Percentiles rank a stretch among this genome's conserved stretches.
Evolutionary conservation across 805 yeast genomes (phyloP).

Genomic region (Candida insectorum): DNA sequence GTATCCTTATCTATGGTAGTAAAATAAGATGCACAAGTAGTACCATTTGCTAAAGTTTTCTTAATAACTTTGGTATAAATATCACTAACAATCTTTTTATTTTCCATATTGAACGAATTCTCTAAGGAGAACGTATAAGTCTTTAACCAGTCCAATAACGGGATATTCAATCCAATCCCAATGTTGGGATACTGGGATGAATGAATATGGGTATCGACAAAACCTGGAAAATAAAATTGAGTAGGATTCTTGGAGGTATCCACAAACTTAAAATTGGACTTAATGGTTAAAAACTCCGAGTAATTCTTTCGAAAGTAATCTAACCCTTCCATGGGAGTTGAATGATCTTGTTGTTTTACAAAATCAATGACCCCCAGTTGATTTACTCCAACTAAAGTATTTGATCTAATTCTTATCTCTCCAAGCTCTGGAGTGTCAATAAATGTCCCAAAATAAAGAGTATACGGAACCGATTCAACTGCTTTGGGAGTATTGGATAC

Average conservation of each 20-base stretch:
- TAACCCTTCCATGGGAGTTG: conserved; percentile 20
- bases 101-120: conserved; percentile 48
- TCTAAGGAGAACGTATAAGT: conserved; percentile 90
- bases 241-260: conserved; percentile 30
- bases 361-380: conserved; percentile 50
- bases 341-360: conserved; percentile 15
- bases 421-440: conserved; percentile 68
- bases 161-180: conserved; percentile 75
- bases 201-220: conserved; percentile 44
- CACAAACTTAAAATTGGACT: conserved; percentile 13
- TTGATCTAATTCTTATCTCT: conserved; percentile 49
- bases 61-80: conserved; percentile 68
- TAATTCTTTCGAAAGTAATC: conserved; percentile 13
- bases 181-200: conserved; percentile 44
- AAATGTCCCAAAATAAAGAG: conserved; percentile 65
- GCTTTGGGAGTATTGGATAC: conserved; percentile 16
- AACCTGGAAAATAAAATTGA: conserved; percentile 60
- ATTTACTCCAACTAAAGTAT: conserved; percentile 64
- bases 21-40: conserved; percentile 89
- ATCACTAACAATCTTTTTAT: conserved; percentile 49
- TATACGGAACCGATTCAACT: conserved; percentile 20
- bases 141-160: conserved; percentile 85
- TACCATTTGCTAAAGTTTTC: conserved; percentile 73
- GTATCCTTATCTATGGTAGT: conserved; percentile 83
- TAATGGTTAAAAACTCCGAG: conserved; percentile 3